Percentiles rank a stretch among this genome's conserved stretches.
These are phyloP conservation scores for Eucalyptus cloeziana DNA, from an alignment of 345 rosid species.

Conservation along the genomic window DNA sequence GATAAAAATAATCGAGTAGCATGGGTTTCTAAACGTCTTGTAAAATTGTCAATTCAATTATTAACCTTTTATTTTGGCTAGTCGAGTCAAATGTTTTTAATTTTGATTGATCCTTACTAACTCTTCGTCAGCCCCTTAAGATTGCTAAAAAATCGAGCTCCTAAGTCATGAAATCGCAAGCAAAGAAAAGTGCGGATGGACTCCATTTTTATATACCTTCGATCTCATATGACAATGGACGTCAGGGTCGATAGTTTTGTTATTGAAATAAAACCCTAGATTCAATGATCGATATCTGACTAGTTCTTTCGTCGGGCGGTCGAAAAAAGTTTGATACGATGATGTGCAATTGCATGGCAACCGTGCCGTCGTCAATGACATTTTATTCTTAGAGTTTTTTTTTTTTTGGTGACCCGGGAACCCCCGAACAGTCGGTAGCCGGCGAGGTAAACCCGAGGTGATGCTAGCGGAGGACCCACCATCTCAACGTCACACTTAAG, in stretches of 20 bases:
- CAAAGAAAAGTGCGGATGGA: background rate
- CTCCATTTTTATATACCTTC: background rate
- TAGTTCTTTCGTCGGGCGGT: rapidly evolving
- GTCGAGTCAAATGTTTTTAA: rapidly evolving
- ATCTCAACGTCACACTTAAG: too few species aligned
- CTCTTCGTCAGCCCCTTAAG: rapidly evolving
- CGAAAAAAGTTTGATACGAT: background rate
- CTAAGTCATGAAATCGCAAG: background rate
- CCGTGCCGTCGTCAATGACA: rapidly evolving
- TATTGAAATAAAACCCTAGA: background rate
- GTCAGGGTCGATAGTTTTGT: background rate
- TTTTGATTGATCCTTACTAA: rapidly evolving
- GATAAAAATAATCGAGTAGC: too few species aligned
- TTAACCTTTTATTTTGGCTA: background rate
- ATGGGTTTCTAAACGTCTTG: background rate
- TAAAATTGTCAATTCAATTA: too few species aligned
- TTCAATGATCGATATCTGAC: background rate
- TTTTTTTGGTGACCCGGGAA: too few species aligned
- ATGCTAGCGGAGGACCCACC: too few species aligned
- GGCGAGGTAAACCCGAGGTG: too few species aligned
- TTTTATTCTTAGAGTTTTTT: too few species aligned
- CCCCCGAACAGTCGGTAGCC: too few species aligned
- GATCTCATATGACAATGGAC: background rate
- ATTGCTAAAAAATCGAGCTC: background rate
- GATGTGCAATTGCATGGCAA: background rate